A percentile compares a stretch with the other conserved stretches of the same genome.
phyloP scores from a whole-genome alignment of 108 stramenopile genomes.

The Fragilaria radians region DNA sequence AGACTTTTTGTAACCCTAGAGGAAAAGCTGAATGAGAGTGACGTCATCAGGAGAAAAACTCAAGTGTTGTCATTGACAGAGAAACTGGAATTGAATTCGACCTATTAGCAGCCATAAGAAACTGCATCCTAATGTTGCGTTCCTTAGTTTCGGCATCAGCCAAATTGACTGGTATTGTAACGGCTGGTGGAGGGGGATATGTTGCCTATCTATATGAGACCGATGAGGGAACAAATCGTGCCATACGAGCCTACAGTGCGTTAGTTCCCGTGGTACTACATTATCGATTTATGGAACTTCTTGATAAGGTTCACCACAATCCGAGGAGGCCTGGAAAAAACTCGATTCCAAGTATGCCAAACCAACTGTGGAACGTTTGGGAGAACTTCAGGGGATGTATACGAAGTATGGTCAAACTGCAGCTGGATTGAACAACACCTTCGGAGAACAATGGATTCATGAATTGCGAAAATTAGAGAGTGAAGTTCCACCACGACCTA shows the following conservation, averaged over 20 bases:
- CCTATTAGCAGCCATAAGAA: too few relatives aligned
- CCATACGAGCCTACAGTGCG: conserved; percentile 21
- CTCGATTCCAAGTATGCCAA: too few relatives aligned
- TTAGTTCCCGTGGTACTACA: conserved; percentile 29
- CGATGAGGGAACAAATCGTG: conserved; percentile 27
- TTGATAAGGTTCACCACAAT: conserved; percentile 5
- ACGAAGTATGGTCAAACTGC: conserved; percentile 40
- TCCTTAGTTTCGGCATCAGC: neutral
- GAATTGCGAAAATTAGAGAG: conserved; percentile 68
- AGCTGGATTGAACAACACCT: conserved; percentile 27
- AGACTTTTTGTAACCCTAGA: too few relatives aligned
- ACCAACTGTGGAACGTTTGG: too few relatives aligned
- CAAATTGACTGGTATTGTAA: neutral
- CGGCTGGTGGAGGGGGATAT: conserved; percentile 9
- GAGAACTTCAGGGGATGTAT: too few relatives aligned
- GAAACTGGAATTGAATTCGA: too few relatives aligned
- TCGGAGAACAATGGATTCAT: conserved; percentile 31
- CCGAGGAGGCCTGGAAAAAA: conserved; percentile 13
- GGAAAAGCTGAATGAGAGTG: too few relatives aligned
- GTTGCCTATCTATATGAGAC: conserved; percentile 17
- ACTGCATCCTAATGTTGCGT: too few relatives aligned
- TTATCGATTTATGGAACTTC: conserved; percentile 22
- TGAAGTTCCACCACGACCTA: conserved; percentile 54
- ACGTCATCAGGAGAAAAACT: too few relatives aligned
- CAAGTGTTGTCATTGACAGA: too few relatives aligned